Conservation (phyloP, 768 basidiomycete genomes). For the Boletus patriciae region DNA sequence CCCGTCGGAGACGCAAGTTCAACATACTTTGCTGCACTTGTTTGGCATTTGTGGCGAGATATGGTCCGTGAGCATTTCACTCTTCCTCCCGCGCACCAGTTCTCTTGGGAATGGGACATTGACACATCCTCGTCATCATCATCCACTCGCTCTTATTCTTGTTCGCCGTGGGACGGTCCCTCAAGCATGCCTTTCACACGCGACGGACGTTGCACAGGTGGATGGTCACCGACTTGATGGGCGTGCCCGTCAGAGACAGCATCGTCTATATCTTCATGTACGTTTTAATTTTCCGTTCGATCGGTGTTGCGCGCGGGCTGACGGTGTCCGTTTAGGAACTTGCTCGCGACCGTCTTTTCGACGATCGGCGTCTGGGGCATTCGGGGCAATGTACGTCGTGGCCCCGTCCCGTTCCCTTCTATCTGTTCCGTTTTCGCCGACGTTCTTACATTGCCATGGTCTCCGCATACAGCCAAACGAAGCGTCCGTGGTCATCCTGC, state of each 20-base stretch:
- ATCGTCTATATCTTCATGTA: conserved; percentile 22
- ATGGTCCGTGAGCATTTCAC: conserved; percentile 3
- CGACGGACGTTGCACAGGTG: conserved; percentile 8
- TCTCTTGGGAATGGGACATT: not conserved
- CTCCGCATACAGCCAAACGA: not conserved
- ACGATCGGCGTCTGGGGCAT: conserved; percentile 18
- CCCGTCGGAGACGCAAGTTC: no score
- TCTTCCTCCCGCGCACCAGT: conserved; percentile 6
- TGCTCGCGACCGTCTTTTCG: conserved; percentile 15
- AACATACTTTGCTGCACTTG: no score
- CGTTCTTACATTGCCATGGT: no score
- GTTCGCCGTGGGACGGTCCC: conserved; percentile 14
- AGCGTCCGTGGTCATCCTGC: conserved; percentile 18
- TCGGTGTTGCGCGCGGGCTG: not conserved
- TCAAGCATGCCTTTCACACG: conserved; percentile 10
- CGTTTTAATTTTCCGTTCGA: not conserved
- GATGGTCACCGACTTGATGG: conserved; percentile 15
- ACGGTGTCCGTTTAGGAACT: conserved; percentile 5
- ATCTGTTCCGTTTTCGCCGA: no score
- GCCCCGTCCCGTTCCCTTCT: no score
- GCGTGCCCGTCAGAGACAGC: conserved; percentile 17
- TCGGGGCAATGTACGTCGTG: conserved; percentile 9
- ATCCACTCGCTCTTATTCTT: conserved; percentile 15
- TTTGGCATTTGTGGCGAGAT: no score
- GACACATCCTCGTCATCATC: conserved; percentile 11